Percentiles rank a stretch among this genome's conserved stretches.
These are phyloP conservation scores for Conidiobolus incongruus DNA, from an alignment of 371 early-diverging fungal species.

Conservation along the genomic window DNA sequence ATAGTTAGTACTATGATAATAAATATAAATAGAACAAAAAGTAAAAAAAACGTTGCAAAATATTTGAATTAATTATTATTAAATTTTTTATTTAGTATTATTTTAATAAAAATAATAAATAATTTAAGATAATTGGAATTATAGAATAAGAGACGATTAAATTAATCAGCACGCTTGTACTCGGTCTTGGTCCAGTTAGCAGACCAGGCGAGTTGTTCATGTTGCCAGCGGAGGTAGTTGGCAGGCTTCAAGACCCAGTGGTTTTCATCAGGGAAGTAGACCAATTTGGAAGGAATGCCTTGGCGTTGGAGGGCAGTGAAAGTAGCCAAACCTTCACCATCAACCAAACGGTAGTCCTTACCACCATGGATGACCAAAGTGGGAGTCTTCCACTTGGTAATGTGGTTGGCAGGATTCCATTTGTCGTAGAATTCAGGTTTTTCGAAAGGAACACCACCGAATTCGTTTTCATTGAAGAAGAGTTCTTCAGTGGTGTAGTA, in stretches of 20 bases:
- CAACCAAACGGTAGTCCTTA: constrained; percentile 35
- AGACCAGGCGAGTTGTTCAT: constrained; percentile 46
- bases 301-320: constrained; percentile 60
- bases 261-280: constrained; percentile 73
- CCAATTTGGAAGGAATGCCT: constrained; percentile 37
- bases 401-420: constrained; percentile 48
- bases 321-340: constrained; percentile 41
- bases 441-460: constrained; percentile 40
- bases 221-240: constrained; percentile 51
- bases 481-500: constrained; percentile 63
- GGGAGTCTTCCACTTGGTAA: constrained; percentile 56
- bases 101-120: too few relatives aligned
- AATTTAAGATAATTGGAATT: too few relatives aligned
- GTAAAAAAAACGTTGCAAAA: too few relatives aligned
- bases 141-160: too few relatives aligned
- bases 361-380: constrained; percentile 52
- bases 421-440: constrained; percentile 19
- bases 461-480: constrained; percentile 53
- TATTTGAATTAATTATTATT: too few relatives aligned
- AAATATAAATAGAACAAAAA: too few relatives aligned
- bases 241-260: too few relatives aligned
- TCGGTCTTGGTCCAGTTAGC: constrained; percentile 24
- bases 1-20: too few relatives aligned
- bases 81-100: too few relatives aligned
- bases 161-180: too few relatives aligned